phyloP scores from a whole-genome alignment of 192 early-diverging fungal genomes.

The Podochytrium sp. region DNA sequence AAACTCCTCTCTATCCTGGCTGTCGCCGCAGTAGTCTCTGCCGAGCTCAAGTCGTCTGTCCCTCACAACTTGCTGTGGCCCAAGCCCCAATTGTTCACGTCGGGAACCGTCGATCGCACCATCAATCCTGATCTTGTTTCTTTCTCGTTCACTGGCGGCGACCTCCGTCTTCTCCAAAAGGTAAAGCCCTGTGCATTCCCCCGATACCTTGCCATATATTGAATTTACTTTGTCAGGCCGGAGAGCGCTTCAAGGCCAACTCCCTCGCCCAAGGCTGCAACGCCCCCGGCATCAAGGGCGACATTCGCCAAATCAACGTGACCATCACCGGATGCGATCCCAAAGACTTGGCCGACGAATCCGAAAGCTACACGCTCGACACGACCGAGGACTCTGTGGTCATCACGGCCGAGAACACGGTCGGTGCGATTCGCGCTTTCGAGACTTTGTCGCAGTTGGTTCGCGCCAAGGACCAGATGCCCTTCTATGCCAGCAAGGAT shows the following conservation, averaged over 20 bases:
- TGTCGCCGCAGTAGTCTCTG: background rate
- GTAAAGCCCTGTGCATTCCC: too few species aligned
- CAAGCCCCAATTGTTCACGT: conserved; percentile 2
- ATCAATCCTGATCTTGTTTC: conserved; percentile 1
- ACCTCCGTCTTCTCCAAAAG: background rate
- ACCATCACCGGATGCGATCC: too few species aligned
- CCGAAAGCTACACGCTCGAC: conserved; percentile 25
- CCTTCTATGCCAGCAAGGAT: conserved; percentile 51
- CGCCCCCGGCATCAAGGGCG: background rate
- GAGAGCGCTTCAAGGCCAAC: too few species aligned
- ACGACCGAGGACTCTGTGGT: background rate
- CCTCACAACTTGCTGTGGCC: conserved; percentile 20
- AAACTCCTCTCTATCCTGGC: background rate
- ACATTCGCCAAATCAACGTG: background rate
- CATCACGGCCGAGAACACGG: conserved; percentile 62
- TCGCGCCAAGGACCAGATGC: background rate
- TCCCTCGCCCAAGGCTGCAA: too few species aligned
- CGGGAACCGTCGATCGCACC: background rate
- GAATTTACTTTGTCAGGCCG: too few species aligned
- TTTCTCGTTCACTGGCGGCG: background rate
- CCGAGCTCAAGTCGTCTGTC: background rate
- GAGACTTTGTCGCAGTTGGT: conserved; percentile 76
- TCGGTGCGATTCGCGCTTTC: conserved; percentile 73
- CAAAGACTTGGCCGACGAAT: background rate
- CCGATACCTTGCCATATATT: too few species aligned